phyloP scores from a whole-genome alignment of 129 eudicot species.

The Flaveria linearis region DNA sequence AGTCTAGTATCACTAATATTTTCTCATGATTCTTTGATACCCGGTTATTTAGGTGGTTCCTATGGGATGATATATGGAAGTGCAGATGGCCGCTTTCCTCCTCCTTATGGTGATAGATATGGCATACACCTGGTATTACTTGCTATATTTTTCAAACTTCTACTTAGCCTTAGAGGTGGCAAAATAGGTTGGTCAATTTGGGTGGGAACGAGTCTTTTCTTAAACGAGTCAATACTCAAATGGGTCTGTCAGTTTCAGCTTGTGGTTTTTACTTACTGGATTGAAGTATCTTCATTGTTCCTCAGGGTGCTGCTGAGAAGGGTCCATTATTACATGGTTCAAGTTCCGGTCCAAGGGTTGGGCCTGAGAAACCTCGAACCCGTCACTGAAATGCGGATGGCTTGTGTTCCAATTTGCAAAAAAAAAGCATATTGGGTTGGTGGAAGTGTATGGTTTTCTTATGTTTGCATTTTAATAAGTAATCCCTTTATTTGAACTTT shows the following conservation, averaged over 20 bases:
- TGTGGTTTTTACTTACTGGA: conserved; percentile 11
- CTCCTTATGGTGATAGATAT: conserved; percentile 66
- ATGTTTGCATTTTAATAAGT: conserved; percentile 48
- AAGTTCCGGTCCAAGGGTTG: conserved; percentile 68
- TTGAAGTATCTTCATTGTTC: conserved; percentile 27
- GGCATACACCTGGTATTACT: conserved; percentile 58
- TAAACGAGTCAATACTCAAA: not conserved
- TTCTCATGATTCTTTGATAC: conserved; percentile 13
- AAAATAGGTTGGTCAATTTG: not conserved
- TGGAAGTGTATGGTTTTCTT: conserved; percentile 46
- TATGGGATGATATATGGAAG: conserved; percentile 58
- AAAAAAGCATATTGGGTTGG: conserved; percentile 37
- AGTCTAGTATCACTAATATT: conserved; percentile 16
- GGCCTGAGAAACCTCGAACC: conserved; percentile 57
- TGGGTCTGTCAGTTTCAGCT: not conserved
- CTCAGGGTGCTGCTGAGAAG: conserved; percentile 76
- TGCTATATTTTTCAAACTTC: not conserved
- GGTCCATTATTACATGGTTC: conserved; percentile 67
- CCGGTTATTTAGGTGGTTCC: conserved; percentile 57
- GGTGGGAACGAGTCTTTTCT: not conserved
- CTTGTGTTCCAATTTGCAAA: conserved; percentile 23
- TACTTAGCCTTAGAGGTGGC: not conserved
- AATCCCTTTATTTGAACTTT: conserved; percentile 32
- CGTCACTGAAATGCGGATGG: conserved; percentile 53
- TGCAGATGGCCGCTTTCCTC: conserved; percentile 53